Percentiles rank a stretch among this genome's conserved stretches.
Evolutionary conservation across 495 filamentous ascomycete species (phyloP).

Genomic region (Schizothecium vesticola): DNA sequence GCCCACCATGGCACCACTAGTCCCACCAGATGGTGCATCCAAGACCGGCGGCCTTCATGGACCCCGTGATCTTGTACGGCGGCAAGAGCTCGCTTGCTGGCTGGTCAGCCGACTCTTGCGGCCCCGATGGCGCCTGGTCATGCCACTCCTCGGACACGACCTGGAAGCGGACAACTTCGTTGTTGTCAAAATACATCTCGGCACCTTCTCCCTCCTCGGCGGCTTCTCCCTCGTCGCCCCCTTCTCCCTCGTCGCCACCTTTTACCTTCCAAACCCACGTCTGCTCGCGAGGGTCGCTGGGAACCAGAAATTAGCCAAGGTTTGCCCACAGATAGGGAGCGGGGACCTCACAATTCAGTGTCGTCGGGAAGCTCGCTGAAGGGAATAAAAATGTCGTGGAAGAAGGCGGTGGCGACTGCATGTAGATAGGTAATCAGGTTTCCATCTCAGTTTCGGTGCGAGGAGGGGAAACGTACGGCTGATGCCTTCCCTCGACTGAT

Average conservation of each 20-base stretch:
- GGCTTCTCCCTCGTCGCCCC: not conserved
- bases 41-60: slow-evolving; percentile 49
- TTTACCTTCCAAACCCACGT: slow-evolving; percentile 75
- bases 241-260: not conserved
- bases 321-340: not conserved
- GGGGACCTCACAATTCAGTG: slow-evolving; percentile 61
- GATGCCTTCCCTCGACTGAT: slow-evolving; percentile 66
- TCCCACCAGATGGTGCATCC: slow-evolving; percentile 53
- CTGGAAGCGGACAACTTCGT: slow-evolving; percentile 79
- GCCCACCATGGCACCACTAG: not conserved
- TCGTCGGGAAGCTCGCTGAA: slow-evolving; percentile 61
- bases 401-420: slow-evolving; percentile 78
- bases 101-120: slow-evolving; percentile 46
- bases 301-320: not conserved
- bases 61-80: slow-evolving; percentile 64
- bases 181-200: slow-evolving; percentile 76
- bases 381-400: slow-evolving; percentile 82
- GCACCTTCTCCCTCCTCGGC: slow-evolving; percentile 38
- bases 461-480: slow-evolving; percentile 47
- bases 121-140: slow-evolving; percentile 72
- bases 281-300: slow-evolving; percentile 61
- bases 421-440: not conserved
- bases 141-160: slow-evolving; percentile 82
- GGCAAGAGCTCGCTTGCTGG: slow-evolving; percentile 28
- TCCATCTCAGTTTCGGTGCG: not conserved